A percentile compares a stretch with the other conserved stretches of the same genome.
Evolutionary conservation across 441 rosid species (phyloP).

Genomic region (Adansonia grandidieri): DNA sequence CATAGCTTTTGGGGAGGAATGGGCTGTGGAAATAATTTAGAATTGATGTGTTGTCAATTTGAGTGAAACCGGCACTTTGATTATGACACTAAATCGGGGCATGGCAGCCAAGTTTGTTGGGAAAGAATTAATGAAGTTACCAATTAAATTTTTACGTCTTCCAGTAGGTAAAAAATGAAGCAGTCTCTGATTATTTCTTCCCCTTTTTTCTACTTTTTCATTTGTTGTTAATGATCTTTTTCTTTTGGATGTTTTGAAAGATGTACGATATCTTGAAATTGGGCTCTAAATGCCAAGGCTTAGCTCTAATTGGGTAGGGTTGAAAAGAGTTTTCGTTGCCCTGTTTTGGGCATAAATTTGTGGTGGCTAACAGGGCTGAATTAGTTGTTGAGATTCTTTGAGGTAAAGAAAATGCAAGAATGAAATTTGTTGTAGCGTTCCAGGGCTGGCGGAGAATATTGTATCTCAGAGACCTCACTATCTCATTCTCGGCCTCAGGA

Average conservation of each 20-base stretch:
- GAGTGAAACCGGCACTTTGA: background rate
- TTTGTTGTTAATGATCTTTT: background rate
- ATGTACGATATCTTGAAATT: background rate
- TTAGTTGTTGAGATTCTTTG: background rate
- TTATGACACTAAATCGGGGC: background rate
- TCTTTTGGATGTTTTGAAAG: background rate
- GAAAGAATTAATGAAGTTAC: background rate
- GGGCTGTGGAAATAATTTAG: background rate
- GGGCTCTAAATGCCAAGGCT: constrained; percentile 6
- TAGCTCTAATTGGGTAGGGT: background rate
- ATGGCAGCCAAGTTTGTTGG: background rate
- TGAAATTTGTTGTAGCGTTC: background rate
- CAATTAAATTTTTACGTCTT: too few relatives aligned
- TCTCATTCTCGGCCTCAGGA: background rate
- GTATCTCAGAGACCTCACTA: background rate
- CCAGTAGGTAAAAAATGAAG: background rate
- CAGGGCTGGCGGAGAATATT: background rate
- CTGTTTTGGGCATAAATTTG: background rate
- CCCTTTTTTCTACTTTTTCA: too few relatives aligned
- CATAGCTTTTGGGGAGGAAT: background rate
- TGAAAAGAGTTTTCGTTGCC: background rate
- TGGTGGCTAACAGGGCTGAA: background rate
- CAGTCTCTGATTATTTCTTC: background rate
- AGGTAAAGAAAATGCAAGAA: background rate
- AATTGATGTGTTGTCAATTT: background rate